Evolutionary conservation across 345 rosid species (phyloP), one percentile per base, ranked within the genome.

Genomic region (Arabidopsis suecica): DNA sequence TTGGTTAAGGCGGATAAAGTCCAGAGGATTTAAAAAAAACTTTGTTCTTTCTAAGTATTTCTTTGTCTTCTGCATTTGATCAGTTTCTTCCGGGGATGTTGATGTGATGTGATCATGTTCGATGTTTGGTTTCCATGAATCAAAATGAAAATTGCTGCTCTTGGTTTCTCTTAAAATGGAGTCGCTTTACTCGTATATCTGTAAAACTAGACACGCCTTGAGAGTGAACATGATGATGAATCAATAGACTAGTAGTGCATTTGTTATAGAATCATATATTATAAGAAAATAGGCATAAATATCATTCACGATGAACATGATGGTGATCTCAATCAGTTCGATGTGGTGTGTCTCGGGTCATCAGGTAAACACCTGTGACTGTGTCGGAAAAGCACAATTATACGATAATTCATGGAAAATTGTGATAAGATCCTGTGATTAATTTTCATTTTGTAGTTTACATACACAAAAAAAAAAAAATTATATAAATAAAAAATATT

Each of bases 1-100:
- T 60, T 86, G 28, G 74, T 90, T 8, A 88, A 85, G 78, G 93
- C 89, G 5, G 89, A 93, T 58, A 90, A 93, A 84, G 69, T 87
- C 65, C 89, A 83, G 77, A 89, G 87, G 84, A 77, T 77, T 37
- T 78, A 45, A 6, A 6, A 40, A 54, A 50, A 10, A 3, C 12
- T 9, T 28, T 33, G 34, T 55, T 3, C 3, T 7, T 33, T 8
- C 5, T 23, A 40, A 76, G 68, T 75, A 50, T 50, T 69, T 62
- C 53, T 45, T 50, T 50, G 28, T 60, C 32, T 51, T 68, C 6
- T 41, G 69, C 38, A 69, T 67, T 59, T 67, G 73, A 48, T 68
- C 73, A 30, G 79, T 75, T 65, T 65, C 57, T 74, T 57, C 23
- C 40, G n/a, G 20, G 38, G 30, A 55, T 70, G 76, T 77, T 77